phyloP scores from a whole-genome alignment of 768 basidiomycete genomes.

The Suillus lakei region DNA sequence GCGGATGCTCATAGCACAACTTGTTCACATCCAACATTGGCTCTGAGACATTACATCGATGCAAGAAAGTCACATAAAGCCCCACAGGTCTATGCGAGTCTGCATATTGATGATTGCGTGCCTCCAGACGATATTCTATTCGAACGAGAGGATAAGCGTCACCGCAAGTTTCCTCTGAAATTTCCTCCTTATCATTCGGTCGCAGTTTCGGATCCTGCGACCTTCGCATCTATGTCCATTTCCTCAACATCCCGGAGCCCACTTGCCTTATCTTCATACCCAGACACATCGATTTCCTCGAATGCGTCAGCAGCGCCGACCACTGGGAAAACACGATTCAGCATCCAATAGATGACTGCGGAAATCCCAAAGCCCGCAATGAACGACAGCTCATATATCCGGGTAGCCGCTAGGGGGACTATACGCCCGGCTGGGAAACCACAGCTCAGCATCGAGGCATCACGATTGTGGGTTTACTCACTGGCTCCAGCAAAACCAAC shows the following conservation, averaged over 20 bases:
- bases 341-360: conserved; percentile 60
- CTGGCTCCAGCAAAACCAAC: conserved; percentile 81
- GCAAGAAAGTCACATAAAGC: conserved; percentile 48
- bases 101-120: conserved; percentile 58
- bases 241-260: background rate
- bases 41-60: conserved; percentile 41
- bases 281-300: conserved; percentile 59
- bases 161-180: background rate
- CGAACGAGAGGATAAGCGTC: background rate
- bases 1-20: too few species aligned
- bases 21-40: conserved; percentile 38
- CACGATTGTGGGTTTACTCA: conserved; percentile 35
- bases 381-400: conserved; percentile 78
- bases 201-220: background rate
- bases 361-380: conserved; percentile 83
- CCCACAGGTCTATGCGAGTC: conserved; percentile 52
- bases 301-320: conserved; percentile 54
- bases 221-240: background rate
- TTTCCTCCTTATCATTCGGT: background rate
- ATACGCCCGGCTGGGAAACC: conserved; percentile 50
- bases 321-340: conserved; percentile 64
- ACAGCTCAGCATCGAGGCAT: background rate
- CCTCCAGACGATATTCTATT: conserved; percentile 31
- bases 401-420: conserved; percentile 70
- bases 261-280: conserved; percentile 12